Conservation (phyloP, 768 basidiomycete genomes). For the Boletus eberwhitei region DNA sequence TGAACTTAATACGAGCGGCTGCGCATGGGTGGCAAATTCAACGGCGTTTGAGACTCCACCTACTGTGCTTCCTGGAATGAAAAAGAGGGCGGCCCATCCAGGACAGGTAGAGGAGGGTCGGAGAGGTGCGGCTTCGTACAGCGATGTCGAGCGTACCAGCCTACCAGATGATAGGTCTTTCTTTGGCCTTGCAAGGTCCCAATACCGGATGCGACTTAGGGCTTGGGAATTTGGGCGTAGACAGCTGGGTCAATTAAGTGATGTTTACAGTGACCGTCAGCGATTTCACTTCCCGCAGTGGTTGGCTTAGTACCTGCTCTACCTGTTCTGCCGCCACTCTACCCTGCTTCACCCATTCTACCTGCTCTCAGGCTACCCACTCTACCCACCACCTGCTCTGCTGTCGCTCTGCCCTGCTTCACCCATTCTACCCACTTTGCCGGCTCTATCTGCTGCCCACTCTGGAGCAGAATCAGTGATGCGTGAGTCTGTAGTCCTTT, state of each 20-base stretch:
- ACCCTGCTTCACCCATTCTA: no score
- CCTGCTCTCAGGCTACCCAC: no score
- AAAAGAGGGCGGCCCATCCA: slow-evolving; percentile 88
- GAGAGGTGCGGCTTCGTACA: slow-evolving; percentile 75
- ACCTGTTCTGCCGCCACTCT: no score
- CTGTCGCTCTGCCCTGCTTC: no score
- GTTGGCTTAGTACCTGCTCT: no score
- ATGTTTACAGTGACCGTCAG: no score
- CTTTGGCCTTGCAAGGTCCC: slow-evolving; percentile 78
- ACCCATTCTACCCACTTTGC: no score
- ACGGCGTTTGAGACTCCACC: slow-evolving; percentile 46
- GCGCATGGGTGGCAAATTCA: slow-evolving; percentile 44
- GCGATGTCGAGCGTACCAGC: slow-evolving; percentile 73
- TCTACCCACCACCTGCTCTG: no score
- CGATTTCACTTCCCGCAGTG: no score
- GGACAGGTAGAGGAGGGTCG: slow-evolving; percentile 78
- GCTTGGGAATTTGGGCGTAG: slow-evolving; percentile 26
- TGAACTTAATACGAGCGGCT: slow-evolving; percentile 55
- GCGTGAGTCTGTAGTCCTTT: no score
- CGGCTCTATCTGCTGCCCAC: no score
- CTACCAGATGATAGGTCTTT: slow-evolving; percentile 54
- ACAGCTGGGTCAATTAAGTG: neutral
- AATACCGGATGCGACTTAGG: slow-evolving; percentile 71
- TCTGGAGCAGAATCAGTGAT: no score
- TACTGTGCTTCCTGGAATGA: slow-evolving; percentile 77